Conservation (phyloP, 805 yeast genomes). For the Candida ortonii region DNA sequence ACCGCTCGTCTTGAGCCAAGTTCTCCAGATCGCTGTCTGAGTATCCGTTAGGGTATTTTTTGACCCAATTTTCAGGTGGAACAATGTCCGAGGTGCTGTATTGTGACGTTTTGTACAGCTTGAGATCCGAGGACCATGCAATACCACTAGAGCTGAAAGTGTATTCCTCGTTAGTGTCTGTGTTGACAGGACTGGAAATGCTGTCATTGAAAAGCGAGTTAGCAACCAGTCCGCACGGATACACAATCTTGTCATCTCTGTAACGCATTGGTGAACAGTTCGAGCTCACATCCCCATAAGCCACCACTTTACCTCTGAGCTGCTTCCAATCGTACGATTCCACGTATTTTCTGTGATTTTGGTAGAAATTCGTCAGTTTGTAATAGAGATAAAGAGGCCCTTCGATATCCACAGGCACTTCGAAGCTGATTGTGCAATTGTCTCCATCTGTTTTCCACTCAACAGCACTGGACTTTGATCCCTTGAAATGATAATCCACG, state of each 20-base stretch:
- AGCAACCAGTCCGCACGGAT: constrained; percentile 96
- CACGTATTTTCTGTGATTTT: constrained; percentile 93
- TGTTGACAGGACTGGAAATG: constrained; percentile 48
- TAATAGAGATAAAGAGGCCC: constrained; percentile 78
- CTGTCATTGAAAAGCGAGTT: constrained; percentile 92
- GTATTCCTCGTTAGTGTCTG: constrained; percentile 35
- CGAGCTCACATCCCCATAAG: constrained; percentile 44
- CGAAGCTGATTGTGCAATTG: constrained; percentile 68
- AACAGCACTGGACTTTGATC: constrained; percentile 31
- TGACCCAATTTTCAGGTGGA: constrained; percentile 93
- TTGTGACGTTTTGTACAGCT: constrained; percentile 67
- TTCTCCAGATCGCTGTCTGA: constrained; percentile 79
- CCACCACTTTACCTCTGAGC: constrained; percentile 70
- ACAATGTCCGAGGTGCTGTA: constrained; percentile 70
- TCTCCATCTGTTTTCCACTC: constrained; percentile 57
- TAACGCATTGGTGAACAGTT: constrained; percentile 52
- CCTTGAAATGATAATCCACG: constrained; percentile 59
- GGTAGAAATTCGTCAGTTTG: constrained; percentile 84
- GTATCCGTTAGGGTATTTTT: constrained; percentile 81
- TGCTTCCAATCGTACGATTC: constrained; percentile 79
- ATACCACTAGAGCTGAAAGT: constrained; percentile 55
- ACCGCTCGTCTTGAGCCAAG: constrained; percentile 70
- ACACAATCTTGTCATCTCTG: constrained; percentile 44
- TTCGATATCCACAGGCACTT: constrained; percentile 64
- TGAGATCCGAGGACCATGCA: constrained; percentile 80